Evolutionary conservation across 2,329 filamentous ascomycete species (phyloP).

Genomic region (Hortaea sp.): DNA sequence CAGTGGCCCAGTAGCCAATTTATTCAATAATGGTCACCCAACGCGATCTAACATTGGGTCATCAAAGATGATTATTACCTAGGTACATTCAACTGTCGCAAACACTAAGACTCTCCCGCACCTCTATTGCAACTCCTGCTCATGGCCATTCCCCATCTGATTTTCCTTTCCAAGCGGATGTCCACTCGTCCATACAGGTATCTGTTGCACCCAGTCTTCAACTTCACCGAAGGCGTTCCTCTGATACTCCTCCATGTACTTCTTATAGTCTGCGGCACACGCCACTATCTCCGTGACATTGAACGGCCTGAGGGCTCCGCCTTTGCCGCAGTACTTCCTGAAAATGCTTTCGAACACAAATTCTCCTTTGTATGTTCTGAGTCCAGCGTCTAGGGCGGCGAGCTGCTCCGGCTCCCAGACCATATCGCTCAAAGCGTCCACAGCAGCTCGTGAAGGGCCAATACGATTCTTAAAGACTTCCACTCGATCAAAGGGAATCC

Average conservation of each 20-base stretch:
- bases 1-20: too few species aligned
- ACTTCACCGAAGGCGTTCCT: conserved; percentile 5
- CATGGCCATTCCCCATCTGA: too few species aligned
- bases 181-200: conserved; percentile 15
- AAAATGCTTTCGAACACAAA: conserved; percentile 20
- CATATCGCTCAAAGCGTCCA: conserved; percentile 6
- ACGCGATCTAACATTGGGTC: too few species aligned
- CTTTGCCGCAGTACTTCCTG: conserved; percentile 11
- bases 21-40: too few species aligned
- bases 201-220: conserved; percentile 17
- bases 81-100: too few species aligned
- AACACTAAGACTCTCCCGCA: too few species aligned
- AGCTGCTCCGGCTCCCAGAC: conserved; percentile 26
- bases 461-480: conserved; percentile 24
- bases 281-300: conserved; percentile 26
- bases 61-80: too few species aligned
- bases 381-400: conserved; percentile 18
- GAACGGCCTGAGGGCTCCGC: conserved; percentile 12
- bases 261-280: conserved; percentile 15
- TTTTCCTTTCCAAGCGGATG: conserved; percentile 8
- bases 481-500: conserved; percentile 29
- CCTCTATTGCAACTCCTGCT: too few species aligned
- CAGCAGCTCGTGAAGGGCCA: conserved; percentile 17
- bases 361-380: conserved; percentile 14
- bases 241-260: conserved; percentile 4